A percentile compares a stretch with the other conserved stretches of the same genome.
phyloP scores from a whole-genome alignment of 192 early-diverging fungal species.

The Coemansia sp. region DNA sequence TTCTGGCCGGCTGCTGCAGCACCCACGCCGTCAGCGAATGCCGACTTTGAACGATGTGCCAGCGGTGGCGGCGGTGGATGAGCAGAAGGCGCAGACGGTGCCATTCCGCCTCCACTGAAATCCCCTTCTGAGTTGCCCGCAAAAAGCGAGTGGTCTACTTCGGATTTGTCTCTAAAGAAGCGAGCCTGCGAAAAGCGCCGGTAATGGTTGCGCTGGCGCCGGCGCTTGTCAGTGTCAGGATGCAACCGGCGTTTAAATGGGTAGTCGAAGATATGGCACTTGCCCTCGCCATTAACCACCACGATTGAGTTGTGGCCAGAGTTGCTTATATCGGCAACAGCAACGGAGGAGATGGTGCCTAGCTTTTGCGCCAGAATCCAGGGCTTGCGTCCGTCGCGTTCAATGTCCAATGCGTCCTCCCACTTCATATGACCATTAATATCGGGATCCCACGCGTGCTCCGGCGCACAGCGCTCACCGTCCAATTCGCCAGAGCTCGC shows the following conservation, averaged over 20 bases:
- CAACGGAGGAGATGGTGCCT: conserved; percentile 50
- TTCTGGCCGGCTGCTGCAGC: background rate
- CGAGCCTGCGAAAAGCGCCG: conserved; percentile 50
- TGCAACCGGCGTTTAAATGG: conserved; percentile 48
- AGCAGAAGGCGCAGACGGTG: too few species aligned
- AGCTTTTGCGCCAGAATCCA: conserved; percentile 53
- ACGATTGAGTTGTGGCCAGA: conserved; percentile 51
- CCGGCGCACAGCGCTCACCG: conserved; percentile 7
- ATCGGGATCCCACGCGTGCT: conserved; percentile 11
- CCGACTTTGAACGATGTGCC: conserved; percentile 1
- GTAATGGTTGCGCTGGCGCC: conserved; percentile 45
- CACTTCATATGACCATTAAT: conserved; percentile 38
- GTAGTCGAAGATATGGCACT: conserved; percentile 51
- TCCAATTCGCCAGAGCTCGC: conserved; percentile 33
- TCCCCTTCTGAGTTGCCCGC: background rate
- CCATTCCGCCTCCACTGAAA: background rate
- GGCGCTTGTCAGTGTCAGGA: conserved; percentile 35
- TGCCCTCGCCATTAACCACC: conserved; percentile 51
- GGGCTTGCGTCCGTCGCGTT: conserved; percentile 54
- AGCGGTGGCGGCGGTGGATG: conserved; percentile 5
- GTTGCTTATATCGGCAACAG: conserved; percentile 46
- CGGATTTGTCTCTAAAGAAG: conserved; percentile 40
- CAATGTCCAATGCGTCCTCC: conserved; percentile 51
- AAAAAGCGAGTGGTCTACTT: conserved; percentile 11
- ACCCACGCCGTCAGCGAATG: background rate